phyloP scores from a whole-genome alignment of 352 stramenopile species.

The Globisporangium perplexum region DNA sequence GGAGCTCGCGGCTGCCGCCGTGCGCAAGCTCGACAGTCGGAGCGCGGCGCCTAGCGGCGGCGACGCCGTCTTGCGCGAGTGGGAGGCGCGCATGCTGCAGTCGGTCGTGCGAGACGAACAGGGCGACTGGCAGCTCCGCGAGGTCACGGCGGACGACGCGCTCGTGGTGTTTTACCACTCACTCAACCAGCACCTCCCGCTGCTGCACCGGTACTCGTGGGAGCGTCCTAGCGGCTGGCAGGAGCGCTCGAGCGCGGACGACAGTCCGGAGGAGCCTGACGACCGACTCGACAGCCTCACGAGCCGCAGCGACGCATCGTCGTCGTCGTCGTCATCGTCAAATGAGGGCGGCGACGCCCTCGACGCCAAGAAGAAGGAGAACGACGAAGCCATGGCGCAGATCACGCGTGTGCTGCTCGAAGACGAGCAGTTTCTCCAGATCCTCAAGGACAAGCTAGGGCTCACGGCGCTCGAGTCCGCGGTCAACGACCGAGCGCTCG shows the following conservation, averaged over 20 bases:
- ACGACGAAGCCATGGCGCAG: slow-evolving; percentile 19
- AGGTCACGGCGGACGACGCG: slow-evolving; percentile 38
- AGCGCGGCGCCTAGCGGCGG: too few species aligned
- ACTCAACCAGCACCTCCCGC: slow-evolving; percentile 40
- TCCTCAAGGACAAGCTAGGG: slow-evolving; percentile 56
- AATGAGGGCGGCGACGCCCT: slow-evolving; percentile 2
- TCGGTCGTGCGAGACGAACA: slow-evolving; percentile 46
- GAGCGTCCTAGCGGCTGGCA: slow-evolving; percentile 33
- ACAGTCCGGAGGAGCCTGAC: slow-evolving; percentile 6
- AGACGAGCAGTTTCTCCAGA: slow-evolving; percentile 54
- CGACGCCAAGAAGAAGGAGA: slow-evolving; percentile 21
- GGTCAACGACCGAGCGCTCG: neutral
- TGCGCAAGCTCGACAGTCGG: slow-evolving; percentile 4
- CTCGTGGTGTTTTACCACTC: slow-evolving; percentile 67
- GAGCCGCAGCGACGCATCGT: slow-evolving; percentile 6
- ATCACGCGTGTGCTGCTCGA: slow-evolving; percentile 37
- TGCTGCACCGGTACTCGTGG: slow-evolving; percentile 41
- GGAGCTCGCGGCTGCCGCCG: slow-evolving; percentile 34
- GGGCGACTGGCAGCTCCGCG: slow-evolving; percentile 52
- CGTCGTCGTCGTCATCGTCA: neutral
- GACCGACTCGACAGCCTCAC: slow-evolving; percentile 9
- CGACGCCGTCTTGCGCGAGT: slow-evolving; percentile 25
- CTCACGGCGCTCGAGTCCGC: slow-evolving; percentile 18
- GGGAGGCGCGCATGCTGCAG: slow-evolving; percentile 31
- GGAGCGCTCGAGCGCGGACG: slow-evolving; percentile 9